phyloP scores from a whole-genome alignment of 192 early-diverging fungal species.

The Chytriomyces confervae region DNA sequence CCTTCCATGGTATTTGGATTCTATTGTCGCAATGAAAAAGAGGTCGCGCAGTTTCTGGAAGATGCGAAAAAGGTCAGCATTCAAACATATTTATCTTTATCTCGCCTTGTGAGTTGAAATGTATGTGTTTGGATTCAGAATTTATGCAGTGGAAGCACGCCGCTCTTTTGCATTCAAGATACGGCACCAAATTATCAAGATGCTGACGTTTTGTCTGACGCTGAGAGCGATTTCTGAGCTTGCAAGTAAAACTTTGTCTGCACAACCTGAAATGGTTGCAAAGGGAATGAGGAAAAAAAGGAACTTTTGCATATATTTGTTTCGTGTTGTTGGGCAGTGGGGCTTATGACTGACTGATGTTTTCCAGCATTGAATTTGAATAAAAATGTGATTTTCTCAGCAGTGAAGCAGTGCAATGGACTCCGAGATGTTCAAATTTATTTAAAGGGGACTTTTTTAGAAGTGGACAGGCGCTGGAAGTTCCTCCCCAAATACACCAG shows the following conservation, averaged over 20 bases:
- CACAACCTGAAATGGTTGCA: too few relatives aligned
- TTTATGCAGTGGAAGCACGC: conserved; percentile 49
- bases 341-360: too few relatives aligned
- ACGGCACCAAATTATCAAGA: conserved; percentile 70
- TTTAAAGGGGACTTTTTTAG: background rate
- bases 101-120: conserved; percentile 1
- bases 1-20: conserved; percentile 95
- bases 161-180: conserved; percentile 72
- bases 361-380: too few relatives aligned
- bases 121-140: conserved; percentile 16
- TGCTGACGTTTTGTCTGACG: conserved; percentile 52
- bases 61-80: conserved; percentile 53
- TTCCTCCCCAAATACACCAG: conserved; percentile 26
- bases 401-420: too few relatives aligned
- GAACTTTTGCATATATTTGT: too few relatives aligned
- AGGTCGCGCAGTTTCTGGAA: conserved; percentile 69
- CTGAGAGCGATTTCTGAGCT: conserved; percentile 23
- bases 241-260: background rate
- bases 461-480: conserved; percentile 15
- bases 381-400: too few relatives aligned
- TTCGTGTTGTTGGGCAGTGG: too few relatives aligned
- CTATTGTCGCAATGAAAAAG: conserved; percentile 65
- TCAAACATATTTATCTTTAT: conserved; percentile 7
- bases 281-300: too few relatives aligned
- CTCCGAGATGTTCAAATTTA: too few relatives aligned